phyloP scores from a whole-genome alignment of 2,329 filamentous ascomycete genomes.

The Meredithiella fracta region DNA sequence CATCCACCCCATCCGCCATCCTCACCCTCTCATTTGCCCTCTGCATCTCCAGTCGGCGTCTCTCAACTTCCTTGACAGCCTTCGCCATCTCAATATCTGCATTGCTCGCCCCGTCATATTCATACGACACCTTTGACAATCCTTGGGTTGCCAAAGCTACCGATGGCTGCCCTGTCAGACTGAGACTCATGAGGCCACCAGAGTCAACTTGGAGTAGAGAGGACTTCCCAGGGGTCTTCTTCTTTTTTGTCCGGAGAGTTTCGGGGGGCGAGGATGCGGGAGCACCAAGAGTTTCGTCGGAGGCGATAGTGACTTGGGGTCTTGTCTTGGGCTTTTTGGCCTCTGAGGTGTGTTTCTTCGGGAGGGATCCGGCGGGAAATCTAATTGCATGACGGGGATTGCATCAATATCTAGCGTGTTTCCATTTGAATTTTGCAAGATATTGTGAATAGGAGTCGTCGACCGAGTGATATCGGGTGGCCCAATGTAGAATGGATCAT shows the following conservation, averaged over 20 bases:
- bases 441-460: constrained; percentile 64
- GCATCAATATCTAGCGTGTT: constrained; percentile 78
- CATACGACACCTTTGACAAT: constrained; percentile 23
- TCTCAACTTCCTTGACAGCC: constrained; percentile 79
- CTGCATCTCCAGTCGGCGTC: constrained; percentile 77
- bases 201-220: constrained; percentile 69
- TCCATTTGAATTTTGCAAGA: constrained; percentile 54
- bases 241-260: constrained; percentile 22
- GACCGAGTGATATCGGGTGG: constrained; percentile 31
- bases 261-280: constrained; percentile 30
- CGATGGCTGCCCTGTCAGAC: constrained; percentile 30
- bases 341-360: constrained; percentile 17
- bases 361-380: constrained; percentile 40
- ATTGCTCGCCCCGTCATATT: constrained; percentile 49
- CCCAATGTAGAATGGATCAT: constrained; percentile 89
- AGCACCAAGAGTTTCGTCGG: constrained; percentile 54
- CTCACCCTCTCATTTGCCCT: constrained; percentile 59
- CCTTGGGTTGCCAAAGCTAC: too few relatives aligned
- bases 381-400: constrained; percentile 88
- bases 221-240: constrained; percentile 33
- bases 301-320: constrained; percentile 49
- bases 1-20: constrained; percentile 49
- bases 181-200: constrained; percentile 58
- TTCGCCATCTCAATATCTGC: constrained; percentile 81
- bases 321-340: constrained; percentile 28